Conservation (phyloP, 1,139 yeast genomes). For the Saccharomyces hybrid region DNA sequence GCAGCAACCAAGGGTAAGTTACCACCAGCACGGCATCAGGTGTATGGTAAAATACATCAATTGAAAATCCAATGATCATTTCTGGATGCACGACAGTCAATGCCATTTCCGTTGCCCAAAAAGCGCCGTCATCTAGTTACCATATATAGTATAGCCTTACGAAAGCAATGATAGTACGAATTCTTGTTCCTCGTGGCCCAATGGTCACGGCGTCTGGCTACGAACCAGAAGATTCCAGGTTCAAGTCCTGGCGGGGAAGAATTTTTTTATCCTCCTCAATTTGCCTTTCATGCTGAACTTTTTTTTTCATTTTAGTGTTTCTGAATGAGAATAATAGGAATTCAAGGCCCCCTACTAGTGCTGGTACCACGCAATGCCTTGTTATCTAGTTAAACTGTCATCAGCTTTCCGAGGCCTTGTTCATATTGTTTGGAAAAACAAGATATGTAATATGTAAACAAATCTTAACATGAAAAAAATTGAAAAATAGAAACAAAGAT, state of each 20-base stretch:
- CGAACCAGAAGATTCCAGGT: constrained; percentile 93
- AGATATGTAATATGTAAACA: not conserved
- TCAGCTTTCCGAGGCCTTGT: not conserved
- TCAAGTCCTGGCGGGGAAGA: constrained; percentile 95
- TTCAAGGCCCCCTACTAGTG: not conserved
- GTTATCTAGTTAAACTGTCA: not conserved
- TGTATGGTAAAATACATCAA: too few relatives aligned
- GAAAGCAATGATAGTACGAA: not conserved
- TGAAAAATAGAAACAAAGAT: not conserved
- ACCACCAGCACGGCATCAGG: too few relatives aligned
- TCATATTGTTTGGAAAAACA: not conserved
- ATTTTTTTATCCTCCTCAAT: constrained; percentile 28
- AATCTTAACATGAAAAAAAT: not conserved
- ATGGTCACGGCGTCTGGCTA: constrained; percentile 92
- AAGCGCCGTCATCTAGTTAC: too few relatives aligned
- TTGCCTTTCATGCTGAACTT: not conserved
- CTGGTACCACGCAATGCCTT: not conserved
- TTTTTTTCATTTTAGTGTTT: not conserved
- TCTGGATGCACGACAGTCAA: too few relatives aligned
- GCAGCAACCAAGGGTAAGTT: too few relatives aligned
- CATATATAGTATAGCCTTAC: too few relatives aligned
- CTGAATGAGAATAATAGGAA: not conserved
- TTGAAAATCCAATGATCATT: too few relatives aligned
- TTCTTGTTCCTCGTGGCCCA: constrained; percentile 73
- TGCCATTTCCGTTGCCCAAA: too few relatives aligned